These are phyloP conservation scores for Hirschioporus abietinus DNA, from an alignment of 768 basidiomycete genomes.

Conservation along the genomic window DNA sequence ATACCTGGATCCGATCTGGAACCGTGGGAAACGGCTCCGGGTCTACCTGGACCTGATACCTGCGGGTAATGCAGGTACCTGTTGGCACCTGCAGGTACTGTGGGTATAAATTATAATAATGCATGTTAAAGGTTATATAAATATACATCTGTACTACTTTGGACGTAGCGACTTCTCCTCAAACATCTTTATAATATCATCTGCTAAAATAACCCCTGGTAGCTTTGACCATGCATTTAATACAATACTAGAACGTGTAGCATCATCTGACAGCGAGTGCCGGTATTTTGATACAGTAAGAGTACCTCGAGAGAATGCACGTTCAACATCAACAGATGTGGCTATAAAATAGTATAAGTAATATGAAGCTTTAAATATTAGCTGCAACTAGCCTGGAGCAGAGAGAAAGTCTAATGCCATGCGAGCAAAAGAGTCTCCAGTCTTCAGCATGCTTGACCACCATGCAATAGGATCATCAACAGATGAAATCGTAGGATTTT, in stretches of 20 bases:
- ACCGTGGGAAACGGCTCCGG: too few relatives aligned
- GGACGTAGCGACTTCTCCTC: not conserved
- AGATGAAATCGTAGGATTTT: not conserved
- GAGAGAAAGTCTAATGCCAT: conserved; percentile 7
- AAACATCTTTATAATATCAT: conserved; percentile 7
- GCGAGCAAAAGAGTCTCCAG: not conserved
- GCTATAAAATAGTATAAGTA: conserved; percentile 14
- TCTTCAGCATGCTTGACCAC: not conserved
- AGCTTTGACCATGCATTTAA: conserved; percentile 21
- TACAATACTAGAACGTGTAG: conserved; percentile 19
- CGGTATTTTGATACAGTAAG: conserved; percentile 23
- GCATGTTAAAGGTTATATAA: too few relatives aligned
- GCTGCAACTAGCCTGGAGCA: conserved; percentile 11
- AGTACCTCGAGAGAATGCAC: conserved; percentile 24
- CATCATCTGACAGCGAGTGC: conserved; percentile 23
- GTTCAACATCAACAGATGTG: conserved; percentile 24
- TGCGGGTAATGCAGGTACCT: too few relatives aligned
- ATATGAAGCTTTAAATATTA: not conserved
- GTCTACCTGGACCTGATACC: too few relatives aligned
- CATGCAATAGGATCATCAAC: not conserved
- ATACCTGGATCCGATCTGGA: too few relatives aligned
- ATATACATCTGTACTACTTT: not conserved
- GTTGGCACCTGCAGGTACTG: too few relatives aligned
- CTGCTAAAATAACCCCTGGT: conserved; percentile 12
- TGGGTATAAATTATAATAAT: too few relatives aligned